A percentile compares a stretch with the other conserved stretches of the same genome.
These are phyloP conservation scores for Lunasporangiospora selenospora DNA, from an alignment of 192 early-diverging fungal species.

Conservation along the genomic window DNA sequence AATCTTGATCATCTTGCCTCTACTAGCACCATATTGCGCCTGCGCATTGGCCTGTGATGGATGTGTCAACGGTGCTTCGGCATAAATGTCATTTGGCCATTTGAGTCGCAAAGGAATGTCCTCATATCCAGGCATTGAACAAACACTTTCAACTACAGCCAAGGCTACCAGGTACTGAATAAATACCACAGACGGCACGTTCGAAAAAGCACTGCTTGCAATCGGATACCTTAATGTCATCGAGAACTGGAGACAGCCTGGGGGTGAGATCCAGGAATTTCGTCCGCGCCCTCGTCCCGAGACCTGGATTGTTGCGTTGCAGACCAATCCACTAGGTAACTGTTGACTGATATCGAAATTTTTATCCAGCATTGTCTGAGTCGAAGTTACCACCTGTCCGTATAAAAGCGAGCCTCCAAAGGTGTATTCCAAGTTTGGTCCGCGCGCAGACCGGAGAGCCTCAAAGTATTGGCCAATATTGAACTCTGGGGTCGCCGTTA, in stretches of 20 bases:
- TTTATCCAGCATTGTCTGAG: conserved; percentile 94
- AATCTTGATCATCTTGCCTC: conserved; percentile 71
- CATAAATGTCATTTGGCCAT: conserved; percentile 99
- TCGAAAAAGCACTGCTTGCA: conserved; percentile 44
- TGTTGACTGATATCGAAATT: conserved; percentile 72
- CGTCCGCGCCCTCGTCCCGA: conserved; percentile 89
- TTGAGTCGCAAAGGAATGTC: conserved; percentile 88
- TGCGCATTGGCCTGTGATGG: conserved; percentile 39
- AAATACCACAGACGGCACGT: conserved; percentile 76
- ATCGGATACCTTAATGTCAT: conserved; percentile 73
- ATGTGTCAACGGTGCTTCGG: conserved; percentile 48
- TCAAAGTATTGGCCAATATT: conserved; percentile 58
- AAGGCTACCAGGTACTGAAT: conserved; percentile 93
- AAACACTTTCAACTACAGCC: conserved; percentile 85
- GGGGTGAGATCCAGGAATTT: conserved; percentile 97
- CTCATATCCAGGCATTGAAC: conserved; percentile 73
- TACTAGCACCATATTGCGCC: too few species aligned
- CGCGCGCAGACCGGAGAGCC: conserved; percentile 53
- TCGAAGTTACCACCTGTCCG: conserved; percentile 79
- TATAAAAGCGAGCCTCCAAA: conserved; percentile 85
- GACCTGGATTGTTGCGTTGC: conserved; percentile 80
- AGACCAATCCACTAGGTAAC: conserved; percentile 85
- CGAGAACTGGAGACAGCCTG: conserved; percentile 90
- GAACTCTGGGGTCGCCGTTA: conserved; percentile 65
- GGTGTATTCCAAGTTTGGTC: conserved; percentile 27